These are phyloP conservation scores for Rhizomucor pusillus DNA, from an alignment of 371 early-diverging fungal genomes.

Conservation along the genomic window DNA sequence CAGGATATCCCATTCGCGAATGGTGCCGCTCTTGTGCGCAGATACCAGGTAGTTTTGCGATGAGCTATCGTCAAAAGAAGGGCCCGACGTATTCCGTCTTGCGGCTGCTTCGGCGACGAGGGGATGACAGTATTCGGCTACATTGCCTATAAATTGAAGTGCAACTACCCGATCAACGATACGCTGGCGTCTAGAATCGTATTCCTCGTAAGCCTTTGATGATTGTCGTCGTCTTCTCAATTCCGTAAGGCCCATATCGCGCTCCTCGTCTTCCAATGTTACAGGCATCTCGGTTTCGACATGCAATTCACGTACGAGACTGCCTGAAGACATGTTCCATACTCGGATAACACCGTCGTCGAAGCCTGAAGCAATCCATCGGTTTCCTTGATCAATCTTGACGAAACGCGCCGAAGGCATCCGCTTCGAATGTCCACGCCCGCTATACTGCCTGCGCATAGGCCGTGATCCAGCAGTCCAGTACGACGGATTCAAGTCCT, in stretches of 20 bases:
- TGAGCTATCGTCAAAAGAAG: constrained; percentile 7
- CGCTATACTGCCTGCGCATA: not conserved
- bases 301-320: constrained; percentile 20
- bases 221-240: constrained; percentile 1
- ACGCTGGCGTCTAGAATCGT: not conserved
- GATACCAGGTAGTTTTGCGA: constrained; percentile 29
- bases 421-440: constrained; percentile 3
- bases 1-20: constrained; percentile 37
- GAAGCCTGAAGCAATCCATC: constrained; percentile 32
- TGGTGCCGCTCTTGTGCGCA: constrained; percentile 29
- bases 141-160: constrained; percentile 24
- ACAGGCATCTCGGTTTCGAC: constrained; percentile 11
- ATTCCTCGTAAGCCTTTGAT: not conserved
- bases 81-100: constrained; percentile 5
- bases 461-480: constrained; percentile 3
- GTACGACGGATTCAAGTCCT: constrained; percentile 21
- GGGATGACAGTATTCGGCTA: constrained; percentile 28
- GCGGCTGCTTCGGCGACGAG: constrained; percentile 30
- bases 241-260: not conserved
- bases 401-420: constrained; percentile 19
- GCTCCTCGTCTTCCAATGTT: constrained; percentile 8
- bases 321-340: constrained; percentile 24
- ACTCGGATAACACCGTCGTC: constrained; percentile 34
- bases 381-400: constrained; percentile 25
- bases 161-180: constrained; percentile 18